phyloP scores from a whole-genome alignment of 1,139 yeast genomes.

The Spathaspora sp. region DNA sequence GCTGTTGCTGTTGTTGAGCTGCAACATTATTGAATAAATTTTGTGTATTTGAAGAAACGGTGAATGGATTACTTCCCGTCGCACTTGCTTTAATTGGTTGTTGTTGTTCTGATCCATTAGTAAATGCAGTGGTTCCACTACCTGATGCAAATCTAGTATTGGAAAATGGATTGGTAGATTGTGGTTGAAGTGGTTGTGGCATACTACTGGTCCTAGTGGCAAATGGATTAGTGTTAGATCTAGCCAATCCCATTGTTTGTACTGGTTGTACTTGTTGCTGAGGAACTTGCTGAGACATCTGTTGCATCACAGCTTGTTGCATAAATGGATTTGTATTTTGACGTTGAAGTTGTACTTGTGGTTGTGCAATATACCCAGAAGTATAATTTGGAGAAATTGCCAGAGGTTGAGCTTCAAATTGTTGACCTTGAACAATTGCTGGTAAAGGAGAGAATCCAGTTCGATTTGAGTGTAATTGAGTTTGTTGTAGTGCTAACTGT shows the following conservation, averaged over 20 bases:
- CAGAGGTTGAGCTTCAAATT: constrained; percentile 13
- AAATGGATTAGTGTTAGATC: constrained; percentile 46
- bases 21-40: constrained; percentile 31
- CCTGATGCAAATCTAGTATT: constrained; percentile 36
- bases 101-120: constrained; percentile 18
- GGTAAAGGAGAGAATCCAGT: constrained; percentile 12
- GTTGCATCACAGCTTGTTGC: constrained; percentile 16
- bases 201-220: constrained; percentile 19
- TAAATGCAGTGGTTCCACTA: constrained; percentile 37
- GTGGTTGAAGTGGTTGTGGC: constrained; percentile 17
- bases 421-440: constrained; percentile 16
- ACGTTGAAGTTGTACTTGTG: constrained; percentile 23
- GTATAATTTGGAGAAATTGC: constrained; percentile 36
- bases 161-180: constrained; percentile 51
- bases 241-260: constrained; percentile 23
- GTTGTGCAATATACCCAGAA: constrained; percentile 45
- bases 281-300: constrained; percentile 16
- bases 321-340: constrained; percentile 29
- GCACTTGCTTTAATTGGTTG: constrained; percentile 24
- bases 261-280: constrained; percentile 15
- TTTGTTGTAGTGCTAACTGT: constrained; percentile 5
- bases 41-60: constrained; percentile 38
- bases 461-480: constrained; percentile 6
- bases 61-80: constrained; percentile 50
- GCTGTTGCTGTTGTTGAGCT: constrained; percentile 15